A percentile compares a stretch with the other conserved stretches of the same genome.
phyloP scores from a whole-genome alignment of 768 basidiomycete species.

The Suillus bovinus region DNA sequence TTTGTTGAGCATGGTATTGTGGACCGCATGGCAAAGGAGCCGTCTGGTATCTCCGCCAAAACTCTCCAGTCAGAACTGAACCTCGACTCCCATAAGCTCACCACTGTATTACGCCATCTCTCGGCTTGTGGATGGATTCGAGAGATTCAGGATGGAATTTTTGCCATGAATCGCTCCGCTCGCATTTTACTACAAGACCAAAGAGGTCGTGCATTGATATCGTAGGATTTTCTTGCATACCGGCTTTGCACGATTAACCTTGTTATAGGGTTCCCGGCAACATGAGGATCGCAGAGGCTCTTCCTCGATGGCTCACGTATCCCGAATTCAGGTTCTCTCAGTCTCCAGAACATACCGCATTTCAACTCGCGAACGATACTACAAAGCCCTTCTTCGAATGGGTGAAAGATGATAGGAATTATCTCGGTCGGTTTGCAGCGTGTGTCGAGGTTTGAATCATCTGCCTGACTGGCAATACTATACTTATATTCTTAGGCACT shows the following conservation, averaged over 20 bases:
- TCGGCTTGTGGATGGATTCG: slow-evolving; percentile 21
- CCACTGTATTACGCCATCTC: slow-evolving; percentile 19
- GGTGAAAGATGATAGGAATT: slow-evolving; percentile 1
- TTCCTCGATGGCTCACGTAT: slow-evolving; percentile 16
- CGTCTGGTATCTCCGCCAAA: slow-evolving; percentile 16
- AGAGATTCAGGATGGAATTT: slow-evolving; percentile 19
- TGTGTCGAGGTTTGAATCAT: neutral
- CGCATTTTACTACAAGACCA: slow-evolving; percentile 15
- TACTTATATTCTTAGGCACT: neutral
- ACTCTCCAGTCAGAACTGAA: slow-evolving; percentile 18
- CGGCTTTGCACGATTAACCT: neutral
- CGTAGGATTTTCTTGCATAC: slow-evolving; percentile 9
- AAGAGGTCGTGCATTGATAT: slow-evolving; percentile 17
- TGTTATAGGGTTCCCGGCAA: slow-evolving; percentile 15
- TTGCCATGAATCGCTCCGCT: slow-evolving; percentile 21
- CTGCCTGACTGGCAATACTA: neutral
- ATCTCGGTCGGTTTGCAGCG: neutral
- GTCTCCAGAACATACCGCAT: slow-evolving; percentile 32
- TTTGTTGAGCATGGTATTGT: slow-evolving; percentile 18
- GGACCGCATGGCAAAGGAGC: slow-evolving; percentile 17
- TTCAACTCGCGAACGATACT: slow-evolving; percentile 39
- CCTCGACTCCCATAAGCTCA: slow-evolving; percentile 16
- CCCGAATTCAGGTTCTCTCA: slow-evolving; percentile 18
- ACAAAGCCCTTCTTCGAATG: slow-evolving; percentile 36
- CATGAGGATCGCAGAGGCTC: slow-evolving; percentile 15